phyloP scores from a whole-genome alignment of 345 rosid species.

The Sisymbrium irio region DNA sequence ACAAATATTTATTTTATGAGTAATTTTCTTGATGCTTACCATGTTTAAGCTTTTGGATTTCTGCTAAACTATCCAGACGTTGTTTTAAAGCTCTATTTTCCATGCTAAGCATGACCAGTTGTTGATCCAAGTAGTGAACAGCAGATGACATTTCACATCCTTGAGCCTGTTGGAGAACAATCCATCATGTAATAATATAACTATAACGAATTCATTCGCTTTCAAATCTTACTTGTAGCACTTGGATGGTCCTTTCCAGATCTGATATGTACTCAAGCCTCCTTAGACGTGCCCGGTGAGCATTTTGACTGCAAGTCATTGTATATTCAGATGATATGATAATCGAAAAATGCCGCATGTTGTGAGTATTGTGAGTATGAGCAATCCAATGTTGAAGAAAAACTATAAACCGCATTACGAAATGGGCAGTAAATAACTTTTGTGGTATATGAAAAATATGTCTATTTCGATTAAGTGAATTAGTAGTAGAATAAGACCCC shows the following conservation, averaged over 20 bases:
- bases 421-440: not conserved
- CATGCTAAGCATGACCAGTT: slow-evolving; percentile 57
- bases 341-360: too few species aligned
- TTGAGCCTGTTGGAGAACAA: slow-evolving; percentile 46
- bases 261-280: slow-evolving; percentile 67
- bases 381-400: not conserved
- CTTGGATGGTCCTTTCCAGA: slow-evolving; percentile 57
- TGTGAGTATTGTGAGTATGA: not conserved
- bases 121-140: slow-evolving; percentile 63
- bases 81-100: slow-evolving; percentile 68
- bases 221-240: slow-evolving; percentile 46
- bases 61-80: slow-evolving; percentile 60
- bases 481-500: not conserved
- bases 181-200: not conserved
- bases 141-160: slow-evolving; percentile 66
- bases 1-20: too few species aligned
- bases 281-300: slow-evolving; percentile 56
- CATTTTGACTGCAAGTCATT: slow-evolving; percentile 46
- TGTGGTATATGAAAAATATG: not conserved
- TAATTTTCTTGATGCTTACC: slow-evolving; percentile 32
- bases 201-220: not conserved
- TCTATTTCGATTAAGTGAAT: not conserved
- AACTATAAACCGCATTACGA: not conserved
- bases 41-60: slow-evolving; percentile 62
- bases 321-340: not conserved